Evolutionary conservation across 257 asterid species (phyloP), one percentile per base, ranked within the genome.

Genomic region (Prunella vulgaris): DNA sequence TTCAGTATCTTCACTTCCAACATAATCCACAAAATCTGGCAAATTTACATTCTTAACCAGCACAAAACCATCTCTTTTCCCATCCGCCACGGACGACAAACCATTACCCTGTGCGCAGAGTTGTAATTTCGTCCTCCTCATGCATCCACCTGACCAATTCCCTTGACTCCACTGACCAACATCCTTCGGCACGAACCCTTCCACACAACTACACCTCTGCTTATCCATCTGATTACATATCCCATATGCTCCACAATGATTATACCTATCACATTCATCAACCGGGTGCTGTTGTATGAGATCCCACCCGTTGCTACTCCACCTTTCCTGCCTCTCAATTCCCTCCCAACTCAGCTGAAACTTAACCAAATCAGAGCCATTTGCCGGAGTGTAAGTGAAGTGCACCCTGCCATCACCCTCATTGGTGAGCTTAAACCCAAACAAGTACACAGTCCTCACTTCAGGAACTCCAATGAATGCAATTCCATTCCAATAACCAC

Each of bases 171-270:
- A 88, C 61, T 76, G 72, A 32, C 72, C 79, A 3, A 0, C 6
- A 46, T 85, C 80, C 77, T 37, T 56, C 0, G 95, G 83, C 66
- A 54, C 85, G 54, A 84, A 92, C 22, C 96, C 93, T 44, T 59
- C 27, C 67, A 90, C 0, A 73, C 98, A 92, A 7, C 51, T 35
- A 67, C 97, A 92, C 60, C 62, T 69, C 0, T 68, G 70, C 7
- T 10, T n/a, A 9, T 14, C 78, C 35, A 8, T 32, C 35, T 4
- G 5, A 33, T 77, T 61, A 63, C 98, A 92, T 56, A 40, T 69
- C 4, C 82, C 93, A 49, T 81, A 92, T 2, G 81, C 44, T 4
- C 97, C 98, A 78, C 98, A 92, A 1, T 28, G 60, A 42, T 89
- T 90, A 27, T 87, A 86, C 0, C 33, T 0, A 13, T 83, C 94